Evolutionary conservation across 176 grass and related monocot genomes (phyloP), one percentile per base, ranked within the genome.

Genomic region (Secale cereale): DNA sequence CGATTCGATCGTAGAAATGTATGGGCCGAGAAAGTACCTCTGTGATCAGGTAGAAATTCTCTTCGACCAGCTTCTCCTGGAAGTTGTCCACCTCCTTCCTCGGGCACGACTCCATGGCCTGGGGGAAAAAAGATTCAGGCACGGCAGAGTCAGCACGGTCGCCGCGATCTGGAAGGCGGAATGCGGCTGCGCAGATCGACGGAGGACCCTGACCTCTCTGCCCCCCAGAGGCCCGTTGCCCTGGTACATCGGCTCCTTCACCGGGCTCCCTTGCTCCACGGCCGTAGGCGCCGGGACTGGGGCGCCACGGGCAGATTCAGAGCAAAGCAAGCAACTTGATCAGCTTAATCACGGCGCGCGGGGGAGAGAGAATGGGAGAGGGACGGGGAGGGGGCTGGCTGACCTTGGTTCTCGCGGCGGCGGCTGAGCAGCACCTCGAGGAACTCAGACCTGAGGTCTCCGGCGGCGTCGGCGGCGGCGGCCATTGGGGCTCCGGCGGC

Each of bases 91-190:
- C 81, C 70, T 82, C 48, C 2, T 92, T 92, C 86, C 74, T 91
- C 10, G 95, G 92, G 76, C 95, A 97, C 17, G 86, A 65, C 40
- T 92, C 82, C 95, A 97, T 97, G 6, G 70, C 92, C 95, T 97
- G 79, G 7, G 3, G 45, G 78, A 48, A 83, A 85, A 5, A 5
- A n/a, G n/a, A 41, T 57, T 4, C 30, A 83, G 6, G 70, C 20
- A 70, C 48, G 39, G 67, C 1, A 4, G n/a, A 45, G 13, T 64
- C 60, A 63, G 32, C 12, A n/a, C 12, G 37, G 5, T 59, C 22
- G 37, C 40, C 17, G 1, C 28, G 1, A 12, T 59, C 20, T 45
- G 16, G 17, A 28, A 12, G 54, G 27, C 19, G 16, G 64, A 81
- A 50, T 1, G 57, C 6, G 29, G 26, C 86, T 22, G 19, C 20